Percentiles rank a stretch among this genome's conserved stretches.
Evolutionary conservation across 1,139 yeast species (phyloP).

Genomic region (Barnettozyma hawaiiensis): DNA sequence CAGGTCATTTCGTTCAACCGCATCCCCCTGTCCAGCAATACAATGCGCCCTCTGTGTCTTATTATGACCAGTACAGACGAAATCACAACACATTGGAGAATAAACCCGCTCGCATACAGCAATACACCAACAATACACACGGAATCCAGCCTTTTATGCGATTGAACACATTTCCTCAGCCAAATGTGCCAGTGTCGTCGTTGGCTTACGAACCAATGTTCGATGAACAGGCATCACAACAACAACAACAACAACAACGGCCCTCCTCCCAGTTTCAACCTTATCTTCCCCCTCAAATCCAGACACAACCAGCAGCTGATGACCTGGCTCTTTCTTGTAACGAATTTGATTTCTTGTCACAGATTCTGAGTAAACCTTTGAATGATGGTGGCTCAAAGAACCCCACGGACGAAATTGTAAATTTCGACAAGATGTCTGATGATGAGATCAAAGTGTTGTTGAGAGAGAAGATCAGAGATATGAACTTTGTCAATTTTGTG

Average conservation of each 20-base stretch:
- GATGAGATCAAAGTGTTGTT: conserved; percentile 14
- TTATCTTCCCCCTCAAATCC: not conserved
- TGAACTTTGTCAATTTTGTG: conserved; percentile 21
- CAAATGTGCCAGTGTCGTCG: not conserved
- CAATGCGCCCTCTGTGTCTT: conserved; percentile 3
- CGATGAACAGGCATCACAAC: conserved; percentile 1
- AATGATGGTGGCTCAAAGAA: not conserved
- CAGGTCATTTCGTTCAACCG: not conserved
- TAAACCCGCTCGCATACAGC: too few relatives aligned
- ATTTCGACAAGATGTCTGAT: conserved; percentile 14
- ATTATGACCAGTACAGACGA: conserved; percentile 5
- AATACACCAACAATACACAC: not conserved
- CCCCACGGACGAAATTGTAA: not conserved
- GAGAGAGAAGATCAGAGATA: conserved; percentile 20
- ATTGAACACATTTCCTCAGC: conserved; percentile 5
- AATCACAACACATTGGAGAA: not conserved
- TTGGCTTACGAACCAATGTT: conserved; percentile 1
- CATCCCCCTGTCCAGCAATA: not conserved
- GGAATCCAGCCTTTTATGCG: not conserved
- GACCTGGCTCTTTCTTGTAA: not conserved
- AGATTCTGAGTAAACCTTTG: conserved; percentile 13
- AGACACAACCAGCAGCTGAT: not conserved
- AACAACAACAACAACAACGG: too few relatives aligned
- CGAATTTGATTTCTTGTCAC: conserved; percentile 12
- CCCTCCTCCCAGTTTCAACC: not conserved